A percentile compares a stretch with the other conserved stretches of the same genome.
Conservation (phyloP, 2,329 filamentous ascomycete genomes). For the Dothideomycetidae sp. region DNA sequence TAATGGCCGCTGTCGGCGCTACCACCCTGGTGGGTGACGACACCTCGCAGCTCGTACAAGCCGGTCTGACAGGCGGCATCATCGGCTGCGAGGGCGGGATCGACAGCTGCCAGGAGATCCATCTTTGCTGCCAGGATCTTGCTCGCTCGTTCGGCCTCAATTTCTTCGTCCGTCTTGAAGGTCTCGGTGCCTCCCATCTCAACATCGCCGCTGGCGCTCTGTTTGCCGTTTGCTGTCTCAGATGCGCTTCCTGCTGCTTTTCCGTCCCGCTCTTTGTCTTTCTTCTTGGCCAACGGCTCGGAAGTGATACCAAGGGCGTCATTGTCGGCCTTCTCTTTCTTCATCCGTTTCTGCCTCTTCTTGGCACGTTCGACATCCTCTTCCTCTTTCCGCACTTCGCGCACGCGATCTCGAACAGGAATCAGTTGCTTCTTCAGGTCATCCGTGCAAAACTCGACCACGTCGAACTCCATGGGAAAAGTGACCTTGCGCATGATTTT, state of each 20-base stretch:
- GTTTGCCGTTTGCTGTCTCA: conserved; percentile 35
- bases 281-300: conserved; percentile 78
- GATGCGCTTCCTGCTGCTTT: conserved; percentile 30
- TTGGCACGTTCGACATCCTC: conserved; percentile 81
- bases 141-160: conserved; percentile 70
- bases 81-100: conserved; percentile 59
- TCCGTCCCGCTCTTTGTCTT: conserved; percentile 74
- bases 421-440: conserved; percentile 69
- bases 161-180: conserved; percentile 87
- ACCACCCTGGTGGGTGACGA: conserved; percentile 92
- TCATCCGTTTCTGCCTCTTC: conserved; percentile 72
- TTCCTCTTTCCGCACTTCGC: conserved; percentile 88
- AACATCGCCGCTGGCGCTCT: conserved; percentile 47
- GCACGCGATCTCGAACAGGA: conserved; percentile 90
- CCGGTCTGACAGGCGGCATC: conserved; percentile 83
- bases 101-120: conserved; percentile 66
- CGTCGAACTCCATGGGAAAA: conserved; percentile 84
- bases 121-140: conserved; percentile 70
- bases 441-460: conserved; percentile 90
- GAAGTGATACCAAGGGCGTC: conserved; percentile 19
- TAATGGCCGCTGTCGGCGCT: conserved; percentile 97
- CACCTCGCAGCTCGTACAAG: conserved; percentile 82
- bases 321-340: conserved; percentile 40
- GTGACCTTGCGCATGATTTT: conserved; percentile 99
- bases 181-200: conserved; percentile 68